Conservation (phyloP, 192 early-diverging fungal species). For the Polychytrium aggregatum region DNA sequence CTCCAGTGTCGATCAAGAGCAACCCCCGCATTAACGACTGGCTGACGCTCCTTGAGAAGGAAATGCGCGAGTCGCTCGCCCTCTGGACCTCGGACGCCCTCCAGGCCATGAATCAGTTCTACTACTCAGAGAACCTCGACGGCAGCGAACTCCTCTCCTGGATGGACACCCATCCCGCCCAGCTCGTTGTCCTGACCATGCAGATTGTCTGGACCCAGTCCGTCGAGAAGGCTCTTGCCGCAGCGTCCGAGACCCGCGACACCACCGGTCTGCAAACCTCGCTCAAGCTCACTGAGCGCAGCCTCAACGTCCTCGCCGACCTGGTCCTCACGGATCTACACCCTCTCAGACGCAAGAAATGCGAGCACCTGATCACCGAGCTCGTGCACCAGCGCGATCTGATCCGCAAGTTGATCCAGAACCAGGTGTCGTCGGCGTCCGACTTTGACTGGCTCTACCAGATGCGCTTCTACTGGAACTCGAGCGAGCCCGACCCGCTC, state of each 20-base stretch:
- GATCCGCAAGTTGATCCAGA: slow-evolving; percentile 51
- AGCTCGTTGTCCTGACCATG: slow-evolving; percentile 81
- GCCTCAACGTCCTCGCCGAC: slow-evolving; percentile 80
- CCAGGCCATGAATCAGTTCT: slow-evolving; percentile 50
- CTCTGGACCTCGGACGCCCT: slow-evolving; percentile 60
- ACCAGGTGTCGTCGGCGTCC: slow-evolving; percentile 5
- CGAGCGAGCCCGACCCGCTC: slow-evolving; percentile 50
- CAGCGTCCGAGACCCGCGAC: no score
- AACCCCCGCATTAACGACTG: slow-evolving; percentile 95
- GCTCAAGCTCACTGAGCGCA: slow-evolving; percentile 50
- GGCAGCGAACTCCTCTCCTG: slow-evolving; percentile 57
- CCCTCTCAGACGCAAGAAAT: slow-evolving; percentile 78
- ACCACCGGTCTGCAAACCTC: no score
- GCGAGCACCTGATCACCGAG: slow-evolving; percentile 97
- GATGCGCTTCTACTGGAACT: slow-evolving; percentile 85
- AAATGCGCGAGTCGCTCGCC: slow-evolving; percentile 86
- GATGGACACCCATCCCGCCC: slow-evolving; percentile 83
- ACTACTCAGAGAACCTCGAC: slow-evolving; percentile 37
- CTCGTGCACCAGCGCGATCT: slow-evolving; percentile 97
- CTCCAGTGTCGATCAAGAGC: slow-evolving; percentile 65
- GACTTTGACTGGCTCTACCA: slow-evolving; percentile 96
- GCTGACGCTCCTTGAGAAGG: slow-evolving; percentile 84
- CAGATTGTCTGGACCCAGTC: slow-evolving; percentile 84
- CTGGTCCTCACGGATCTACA: slow-evolving; percentile 82
- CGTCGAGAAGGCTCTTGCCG: slow-evolving; percentile 66